A percentile compares a stretch with the other conserved stretches of the same genome.
phyloP scores from a whole-genome alignment of 2,329 filamentous ascomycete genomes.

The Fusarium sambucinum region DNA sequence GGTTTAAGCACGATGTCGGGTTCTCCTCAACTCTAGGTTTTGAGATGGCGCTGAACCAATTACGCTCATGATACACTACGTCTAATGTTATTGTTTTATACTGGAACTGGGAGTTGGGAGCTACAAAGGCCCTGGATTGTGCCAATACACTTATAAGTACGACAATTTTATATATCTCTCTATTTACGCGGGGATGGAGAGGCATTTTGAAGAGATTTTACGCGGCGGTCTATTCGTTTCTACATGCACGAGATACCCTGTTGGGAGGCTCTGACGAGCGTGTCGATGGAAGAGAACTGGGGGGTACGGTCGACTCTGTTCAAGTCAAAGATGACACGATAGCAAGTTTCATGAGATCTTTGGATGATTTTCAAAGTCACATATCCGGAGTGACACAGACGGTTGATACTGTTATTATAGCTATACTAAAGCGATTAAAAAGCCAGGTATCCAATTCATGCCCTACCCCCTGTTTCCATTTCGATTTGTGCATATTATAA shows the following conservation, averaged over 20 bases:
- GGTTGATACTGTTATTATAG: constrained; percentile 2
- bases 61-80: constrained; percentile 27
- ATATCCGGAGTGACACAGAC: background rate
- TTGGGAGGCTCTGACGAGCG: constrained; percentile 41
- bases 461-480: background rate
- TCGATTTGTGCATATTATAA: background rate
- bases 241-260: constrained; percentile 49
- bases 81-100: constrained; percentile 36
- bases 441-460: constrained; percentile 30
- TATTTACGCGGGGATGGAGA: constrained; percentile 23
- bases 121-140: constrained; percentile 19
- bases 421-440: constrained; percentile 9
- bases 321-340: background rate
- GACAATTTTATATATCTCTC: constrained; percentile 15
- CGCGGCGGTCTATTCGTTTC: constrained; percentile 48
- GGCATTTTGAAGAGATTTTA: constrained; percentile 34
- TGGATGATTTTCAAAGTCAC: background rate
- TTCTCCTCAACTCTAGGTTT: background rate
- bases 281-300: constrained; percentile 20
- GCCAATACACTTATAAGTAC: constrained; percentile 13
- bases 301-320: constrained; percentile 7
- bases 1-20: constrained; percentile 50
- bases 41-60: background rate
- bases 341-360: constrained; percentile 9
- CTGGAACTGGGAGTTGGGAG: constrained; percentile 26